Conservation (phyloP, 257 asterid species). For the Gentiana straminea region DNA sequence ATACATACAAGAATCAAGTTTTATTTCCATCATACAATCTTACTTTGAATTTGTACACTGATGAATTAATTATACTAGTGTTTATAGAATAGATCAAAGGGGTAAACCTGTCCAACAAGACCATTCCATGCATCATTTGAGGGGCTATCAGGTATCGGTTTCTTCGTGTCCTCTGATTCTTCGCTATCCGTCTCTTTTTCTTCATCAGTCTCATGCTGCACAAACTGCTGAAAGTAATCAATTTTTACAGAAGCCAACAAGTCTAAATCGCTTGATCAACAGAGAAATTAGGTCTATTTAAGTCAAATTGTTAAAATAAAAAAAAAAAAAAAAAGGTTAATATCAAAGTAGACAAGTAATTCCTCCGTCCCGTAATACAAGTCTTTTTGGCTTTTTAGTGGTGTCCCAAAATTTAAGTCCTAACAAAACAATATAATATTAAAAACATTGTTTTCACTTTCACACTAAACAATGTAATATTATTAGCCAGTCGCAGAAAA, state of each 20-base stretch:
- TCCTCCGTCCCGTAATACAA: too few species aligned
- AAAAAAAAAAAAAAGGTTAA: too few species aligned
- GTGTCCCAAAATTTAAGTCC: too few species aligned
- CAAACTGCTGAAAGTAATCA: conserved; percentile 4
- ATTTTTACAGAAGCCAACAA: background rate
- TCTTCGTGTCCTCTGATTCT: conserved; percentile 10
- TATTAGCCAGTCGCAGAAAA: too few species aligned
- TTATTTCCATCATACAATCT: background rate
- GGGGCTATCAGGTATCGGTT: conserved; percentile 33
- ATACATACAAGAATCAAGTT: conserved; percentile 4
- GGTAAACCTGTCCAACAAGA: conserved; percentile 50
- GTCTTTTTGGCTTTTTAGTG: too few species aligned
- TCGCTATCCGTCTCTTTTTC: conserved; percentile 19
- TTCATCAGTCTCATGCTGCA: conserved; percentile 22
- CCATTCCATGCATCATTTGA: conserved; percentile 44
- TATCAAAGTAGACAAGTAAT: too few species aligned
- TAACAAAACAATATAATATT: too few species aligned
- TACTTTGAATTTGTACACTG: background rate
- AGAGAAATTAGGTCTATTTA: background rate
- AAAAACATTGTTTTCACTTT: too few species aligned
- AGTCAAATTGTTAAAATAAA: too few species aligned
- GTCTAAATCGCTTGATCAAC: conserved; percentile 2
- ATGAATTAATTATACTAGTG: background rate
- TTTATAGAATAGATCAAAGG: background rate
- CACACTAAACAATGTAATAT: too few species aligned